These are phyloP conservation scores for Gastrodia elata DNA, from an alignment of 106 monocot species.

Conservation along the genomic window DNA sequence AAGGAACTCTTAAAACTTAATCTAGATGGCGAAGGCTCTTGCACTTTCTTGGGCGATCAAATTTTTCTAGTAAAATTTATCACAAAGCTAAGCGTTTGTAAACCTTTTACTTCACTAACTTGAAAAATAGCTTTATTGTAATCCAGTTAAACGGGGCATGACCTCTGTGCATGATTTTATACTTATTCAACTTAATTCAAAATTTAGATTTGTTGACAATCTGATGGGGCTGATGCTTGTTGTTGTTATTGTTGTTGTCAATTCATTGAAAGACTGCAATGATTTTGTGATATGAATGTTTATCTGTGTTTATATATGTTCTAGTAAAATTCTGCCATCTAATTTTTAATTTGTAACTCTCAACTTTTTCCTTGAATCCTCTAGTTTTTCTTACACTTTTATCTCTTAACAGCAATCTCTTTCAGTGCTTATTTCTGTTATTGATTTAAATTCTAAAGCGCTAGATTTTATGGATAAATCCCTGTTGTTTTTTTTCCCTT, in stretches of 20 bases:
- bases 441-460: neutral
- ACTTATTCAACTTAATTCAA: neutral
- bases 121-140: too few relatives aligned
- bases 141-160: too few relatives aligned
- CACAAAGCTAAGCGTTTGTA: too few relatives aligned
- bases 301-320: neutral
- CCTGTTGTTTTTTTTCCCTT: neutral
- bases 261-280: neutral
- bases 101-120: too few relatives aligned
- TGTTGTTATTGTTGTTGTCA: too few relatives aligned
- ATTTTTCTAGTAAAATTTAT: too few relatives aligned
- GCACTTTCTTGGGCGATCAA: too few relatives aligned
- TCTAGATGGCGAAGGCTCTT: too few relatives aligned
- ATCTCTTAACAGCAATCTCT: neutral
- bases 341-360: neutral
- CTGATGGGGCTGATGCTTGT: too few relatives aligned
- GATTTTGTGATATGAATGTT: neutral
- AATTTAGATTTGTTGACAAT: neutral
- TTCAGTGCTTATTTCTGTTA: neutral
- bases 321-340: neutral
- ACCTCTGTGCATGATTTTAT: neutral
- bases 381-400: neutral
- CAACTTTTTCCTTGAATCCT: neutral
- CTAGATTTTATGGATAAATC: neutral
- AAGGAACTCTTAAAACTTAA: too few relatives aligned